phyloP scores from a whole-genome alignment of 2,329 filamentous ascomycete genomes.

The Trichoderma simmonsii region DNA sequence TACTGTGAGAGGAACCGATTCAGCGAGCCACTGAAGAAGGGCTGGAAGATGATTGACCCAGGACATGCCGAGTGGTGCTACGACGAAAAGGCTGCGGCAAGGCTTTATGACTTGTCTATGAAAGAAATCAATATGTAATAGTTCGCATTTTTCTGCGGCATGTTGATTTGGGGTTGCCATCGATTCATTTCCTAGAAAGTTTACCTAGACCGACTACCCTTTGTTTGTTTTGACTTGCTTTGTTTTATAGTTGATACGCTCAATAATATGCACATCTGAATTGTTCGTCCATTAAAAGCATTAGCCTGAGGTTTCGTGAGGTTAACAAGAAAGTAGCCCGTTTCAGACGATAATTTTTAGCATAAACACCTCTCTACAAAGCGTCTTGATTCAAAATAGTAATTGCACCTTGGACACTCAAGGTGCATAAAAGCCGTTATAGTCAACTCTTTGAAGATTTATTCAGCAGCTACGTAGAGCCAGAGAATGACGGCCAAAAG shows the following conservation, averaged over 20 bases:
- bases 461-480: background rate
- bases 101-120: constrained; percentile 15
- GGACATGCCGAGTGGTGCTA: constrained; percentile 18
- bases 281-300: background rate
- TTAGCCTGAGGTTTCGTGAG: background rate
- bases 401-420: background rate
- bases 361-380: background rate
- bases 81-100: constrained; percentile 8
- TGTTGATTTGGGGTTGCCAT: background rate
- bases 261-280: background rate
- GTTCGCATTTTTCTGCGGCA: background rate
- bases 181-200: background rate
- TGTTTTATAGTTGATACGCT: background rate
- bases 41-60: constrained; percentile 13
- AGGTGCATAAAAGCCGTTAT: background rate
- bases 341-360: background rate
- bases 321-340: background rate
- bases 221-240: background rate
- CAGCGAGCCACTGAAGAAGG: constrained; percentile 13
- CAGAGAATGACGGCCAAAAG: background rate
- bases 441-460: background rate
- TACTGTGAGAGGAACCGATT: constrained; percentile 35
- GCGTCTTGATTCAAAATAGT: background rate
- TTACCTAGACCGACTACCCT: background rate
- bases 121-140: background rate